Base-by-base conservation (phyloP, 768 basidiomycete species). In the Rhodotorula toruloides region DNA sequence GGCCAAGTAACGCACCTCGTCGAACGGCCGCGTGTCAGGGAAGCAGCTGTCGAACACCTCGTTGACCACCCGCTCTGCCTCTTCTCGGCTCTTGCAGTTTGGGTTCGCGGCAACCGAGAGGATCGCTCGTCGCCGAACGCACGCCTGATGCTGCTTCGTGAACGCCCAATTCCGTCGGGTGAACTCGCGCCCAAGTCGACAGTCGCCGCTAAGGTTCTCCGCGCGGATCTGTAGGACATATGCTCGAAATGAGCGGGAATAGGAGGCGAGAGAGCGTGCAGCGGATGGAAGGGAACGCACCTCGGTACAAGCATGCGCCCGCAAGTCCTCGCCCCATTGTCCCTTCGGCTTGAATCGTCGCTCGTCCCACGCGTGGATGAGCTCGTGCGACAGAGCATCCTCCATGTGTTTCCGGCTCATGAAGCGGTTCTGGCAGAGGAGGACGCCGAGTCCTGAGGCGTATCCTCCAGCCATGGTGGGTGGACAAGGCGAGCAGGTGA, bases 1-100 rank as follows among this genome's bases (percentile, higher is more conserved):
- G n/a, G 54, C 7, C 10, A 2, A 9, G 63, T n/a, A n/a, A n/a
- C 75, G 44, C 54, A 90, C 91, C 87, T 98, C 93, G 77, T 99
- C 96, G 77, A 97, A 99, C 14, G 96, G 94, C 68, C 94, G 80
- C 11, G 93, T 97, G 76, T 98, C 96, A 43, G 83, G 86, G 78
- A 90, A 92, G 77, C 94, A 99, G 72, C 90, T 91, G 74, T 91
- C 91, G 88, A 90, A 99, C 40, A 94, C 94, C 76, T 96, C 90
- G 71, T 97, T 96, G 52, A 98, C 93, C 1, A 86, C 91, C 63
- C 83, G 83, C 76, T 92, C 91, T 19, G 93, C 94, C 32, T 87
- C 80, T 10, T 82, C 88, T 44, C 81, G 77, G 74, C 87, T 84
- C 2, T 86, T 86, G 75, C 93, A 97, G 29, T 82, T 81, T 19